These are phyloP conservation scores for Anisogramma anomala DNA, from an alignment of 2,329 filamentous ascomycete species.

Conservation along the genomic window DNA sequence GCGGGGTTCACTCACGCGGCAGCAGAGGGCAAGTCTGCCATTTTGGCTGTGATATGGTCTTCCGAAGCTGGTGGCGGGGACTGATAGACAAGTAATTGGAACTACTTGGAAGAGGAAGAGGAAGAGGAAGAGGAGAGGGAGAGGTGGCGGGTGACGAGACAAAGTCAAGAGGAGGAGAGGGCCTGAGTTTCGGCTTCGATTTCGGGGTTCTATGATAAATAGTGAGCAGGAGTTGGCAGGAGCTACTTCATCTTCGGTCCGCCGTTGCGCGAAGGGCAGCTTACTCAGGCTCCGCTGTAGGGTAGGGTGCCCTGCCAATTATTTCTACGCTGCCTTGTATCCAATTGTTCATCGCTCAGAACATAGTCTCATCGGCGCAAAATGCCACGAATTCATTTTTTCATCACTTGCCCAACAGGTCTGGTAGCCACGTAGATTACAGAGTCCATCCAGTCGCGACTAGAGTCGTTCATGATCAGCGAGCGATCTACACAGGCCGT, in stretches of 20 bases:
- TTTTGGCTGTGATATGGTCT: conserved; percentile 18
- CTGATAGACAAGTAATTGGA: conserved; percentile 1
- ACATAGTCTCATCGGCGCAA: too few relatives aligned
- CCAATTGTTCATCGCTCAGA: too few relatives aligned
- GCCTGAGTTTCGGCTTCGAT: neutral
- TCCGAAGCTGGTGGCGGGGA: neutral
- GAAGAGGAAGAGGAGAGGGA: conserved; percentile 3
- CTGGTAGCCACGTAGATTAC: too few relatives aligned
- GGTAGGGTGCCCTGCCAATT: too few relatives aligned
- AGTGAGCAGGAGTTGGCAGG: conserved; percentile 5
- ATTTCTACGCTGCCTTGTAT: too few relatives aligned
- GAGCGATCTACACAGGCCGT: too few relatives aligned
- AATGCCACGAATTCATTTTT: too few relatives aligned
- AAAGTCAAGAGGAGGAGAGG: conserved; percentile 8
- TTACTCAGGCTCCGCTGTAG: conserved; percentile 11
- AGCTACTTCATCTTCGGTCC: conserved; percentile 2
- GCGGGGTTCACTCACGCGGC: conserved; percentile 21
- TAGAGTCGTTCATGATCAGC: too few relatives aligned
- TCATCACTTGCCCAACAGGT: too few relatives aligned
- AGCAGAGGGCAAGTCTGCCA: conserved; percentile 21
- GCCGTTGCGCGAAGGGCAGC: too few relatives aligned
- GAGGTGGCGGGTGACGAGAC: conserved; percentile 2
- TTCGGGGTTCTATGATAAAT: conserved; percentile 12
- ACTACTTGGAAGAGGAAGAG: conserved; percentile 5
- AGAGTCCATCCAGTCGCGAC: too few relatives aligned